Evolutionary conservation across 2,329 filamentous ascomycete species (phyloP).

Genomic region (Fusarium incarnatum): DNA sequence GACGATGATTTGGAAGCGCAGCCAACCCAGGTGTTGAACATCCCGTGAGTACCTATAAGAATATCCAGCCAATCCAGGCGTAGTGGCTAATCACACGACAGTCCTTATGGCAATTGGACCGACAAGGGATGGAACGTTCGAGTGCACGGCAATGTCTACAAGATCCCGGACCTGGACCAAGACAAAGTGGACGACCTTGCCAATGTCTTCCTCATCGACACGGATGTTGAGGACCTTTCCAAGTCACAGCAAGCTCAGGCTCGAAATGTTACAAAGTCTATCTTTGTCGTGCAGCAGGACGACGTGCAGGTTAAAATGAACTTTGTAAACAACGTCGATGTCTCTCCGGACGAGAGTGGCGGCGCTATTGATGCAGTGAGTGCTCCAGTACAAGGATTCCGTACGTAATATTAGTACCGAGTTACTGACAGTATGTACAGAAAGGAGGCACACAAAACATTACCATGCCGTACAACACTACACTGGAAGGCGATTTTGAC

Average conservation of each 20-base stretch:
- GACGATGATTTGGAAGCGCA: conserved; percentile 67
- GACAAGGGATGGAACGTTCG: conserved; percentile 80
- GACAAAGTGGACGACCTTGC: conserved; percentile 75
- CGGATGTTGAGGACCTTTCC: conserved; percentile 69
- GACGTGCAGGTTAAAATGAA: conserved; percentile 72
- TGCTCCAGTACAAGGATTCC: not conserved
- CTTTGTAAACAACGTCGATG: conserved; percentile 59
- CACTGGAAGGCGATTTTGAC: conserved; percentile 77
- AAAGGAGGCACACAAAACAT: conserved; percentile 72
- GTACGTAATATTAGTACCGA: not conserved
- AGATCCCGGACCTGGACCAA: conserved; percentile 75
- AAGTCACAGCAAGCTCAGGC: conserved; percentile 72
- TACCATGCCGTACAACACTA: conserved; percentile 74
- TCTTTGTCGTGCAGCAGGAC: conserved; percentile 80
- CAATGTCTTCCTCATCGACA: conserved; percentile 76
- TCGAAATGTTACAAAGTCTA: conserved; percentile 77
- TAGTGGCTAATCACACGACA: conserved; percentile 36
- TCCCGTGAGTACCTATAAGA: conserved; percentile 60
- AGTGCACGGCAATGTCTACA: conserved; percentile 85
- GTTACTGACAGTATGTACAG: conserved; percentile 32
- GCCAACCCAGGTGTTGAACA: conserved; percentile 77
- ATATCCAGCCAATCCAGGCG: not conserved
- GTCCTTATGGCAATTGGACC: conserved; percentile 81
- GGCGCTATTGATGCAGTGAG: conserved; percentile 61
- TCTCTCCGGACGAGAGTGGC: conserved; percentile 66